These are phyloP conservation scores for Colletotrichum viniferum DNA, from an alignment of 2,329 filamentous ascomycete species.

Conservation along the genomic window DNA sequence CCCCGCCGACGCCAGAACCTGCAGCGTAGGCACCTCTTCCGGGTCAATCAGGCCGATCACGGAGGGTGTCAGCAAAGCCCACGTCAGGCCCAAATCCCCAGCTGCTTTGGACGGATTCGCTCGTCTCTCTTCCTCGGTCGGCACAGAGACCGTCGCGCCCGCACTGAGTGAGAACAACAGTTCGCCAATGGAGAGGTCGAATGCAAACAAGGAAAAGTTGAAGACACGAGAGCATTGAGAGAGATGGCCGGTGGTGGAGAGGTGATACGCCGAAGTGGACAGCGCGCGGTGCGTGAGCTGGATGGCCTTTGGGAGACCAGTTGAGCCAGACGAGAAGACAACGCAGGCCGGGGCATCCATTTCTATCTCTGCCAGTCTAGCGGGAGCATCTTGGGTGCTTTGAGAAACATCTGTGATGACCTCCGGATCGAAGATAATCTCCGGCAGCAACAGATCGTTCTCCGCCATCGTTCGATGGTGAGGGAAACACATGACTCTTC, in stretches of 20 bases:
- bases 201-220: slow-evolving; percentile 36
- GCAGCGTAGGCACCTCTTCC: slow-evolving; percentile 36
- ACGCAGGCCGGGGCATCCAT: not conserved
- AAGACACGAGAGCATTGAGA: slow-evolving; percentile 39
- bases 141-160: slow-evolving; percentile 45
- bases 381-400: not conserved
- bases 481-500: too few species aligned
- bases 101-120: slow-evolving; percentile 2
- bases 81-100: not conserved
- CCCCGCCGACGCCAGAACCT: slow-evolving; percentile 34
- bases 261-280: slow-evolving; percentile 27
- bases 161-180: slow-evolving; percentile 37
- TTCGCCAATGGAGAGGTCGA: slow-evolving; percentile 39
- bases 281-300: not conserved
- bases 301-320: not conserved
- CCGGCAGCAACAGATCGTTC: too few species aligned
- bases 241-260: slow-evolving; percentile 41
- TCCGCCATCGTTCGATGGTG: too few species aligned
- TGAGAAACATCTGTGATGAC: not conserved
- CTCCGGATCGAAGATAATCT: not conserved
- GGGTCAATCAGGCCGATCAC: slow-evolving; percentile 40
- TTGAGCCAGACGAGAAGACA: not conserved
- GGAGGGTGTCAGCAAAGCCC: not conserved
- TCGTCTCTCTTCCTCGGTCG: slow-evolving; percentile 38
- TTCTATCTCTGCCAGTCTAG: accelerated